phyloP scores from a whole-genome alignment of 2,329 filamentous ascomycete species.

The Graphium sp. region DNA sequence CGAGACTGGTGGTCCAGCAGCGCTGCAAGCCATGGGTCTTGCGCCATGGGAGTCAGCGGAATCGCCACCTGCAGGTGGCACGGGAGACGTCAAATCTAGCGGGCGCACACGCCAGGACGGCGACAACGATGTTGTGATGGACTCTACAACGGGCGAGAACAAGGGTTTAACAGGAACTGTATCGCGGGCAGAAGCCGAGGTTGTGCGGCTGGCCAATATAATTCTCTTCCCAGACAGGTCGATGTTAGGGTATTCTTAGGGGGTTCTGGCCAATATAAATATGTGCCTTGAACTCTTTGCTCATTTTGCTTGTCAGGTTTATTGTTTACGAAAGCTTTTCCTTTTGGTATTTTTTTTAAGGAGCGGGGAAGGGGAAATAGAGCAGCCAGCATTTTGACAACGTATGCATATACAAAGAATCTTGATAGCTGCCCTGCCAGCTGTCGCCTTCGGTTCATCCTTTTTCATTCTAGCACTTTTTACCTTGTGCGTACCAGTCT shows the following conservation, averaged over 20 bases:
- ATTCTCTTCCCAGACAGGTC: conserved; percentile 36
- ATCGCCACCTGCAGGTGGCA: conserved; percentile 8
- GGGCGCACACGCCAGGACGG: too few species aligned
- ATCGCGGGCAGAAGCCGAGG: conserved; percentile 29
- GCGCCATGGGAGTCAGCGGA: conserved; percentile 27
- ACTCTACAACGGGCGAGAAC: conserved; percentile 9
- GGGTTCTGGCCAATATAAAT: too few species aligned
- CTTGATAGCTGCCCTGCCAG: not conserved
- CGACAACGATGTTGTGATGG: conserved; percentile 8
- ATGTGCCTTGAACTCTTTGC: not conserved
- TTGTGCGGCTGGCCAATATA: conserved; percentile 35
- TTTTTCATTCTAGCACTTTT: too few species aligned
- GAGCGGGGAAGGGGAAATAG: not conserved
- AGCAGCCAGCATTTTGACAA: not conserved
- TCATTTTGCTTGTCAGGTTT: not conserved
- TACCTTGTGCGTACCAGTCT: too few species aligned
- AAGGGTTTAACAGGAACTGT: too few species aligned
- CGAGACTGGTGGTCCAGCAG: conserved; percentile 29
- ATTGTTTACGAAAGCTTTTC: not conserved
- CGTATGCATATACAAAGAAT: not conserved
- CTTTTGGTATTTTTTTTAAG: not conserved
- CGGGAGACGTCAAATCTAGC: conserved; percentile 7
- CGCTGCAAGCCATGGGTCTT: conserved; percentile 39
- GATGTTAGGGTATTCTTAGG: conserved; percentile 8
- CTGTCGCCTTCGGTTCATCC: not conserved